Evolutionary conservation across 1,284 basidiomycete genomes (phyloP).

Genomic region (Trametes hirsuta): DNA sequence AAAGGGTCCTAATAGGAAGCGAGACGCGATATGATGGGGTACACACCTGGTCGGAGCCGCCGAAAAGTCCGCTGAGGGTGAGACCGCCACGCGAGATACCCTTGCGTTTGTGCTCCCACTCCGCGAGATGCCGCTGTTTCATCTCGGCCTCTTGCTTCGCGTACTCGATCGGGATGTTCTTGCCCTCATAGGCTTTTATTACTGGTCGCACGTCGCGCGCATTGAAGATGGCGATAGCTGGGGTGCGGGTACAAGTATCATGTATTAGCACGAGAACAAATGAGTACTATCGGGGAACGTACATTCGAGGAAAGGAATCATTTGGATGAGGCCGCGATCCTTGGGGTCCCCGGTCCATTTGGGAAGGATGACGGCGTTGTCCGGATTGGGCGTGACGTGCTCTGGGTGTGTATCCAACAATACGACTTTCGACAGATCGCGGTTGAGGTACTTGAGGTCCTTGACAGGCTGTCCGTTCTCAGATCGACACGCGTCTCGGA

Average conservation of each 20-base stretch:
- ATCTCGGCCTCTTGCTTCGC: slow-evolving; percentile 84
- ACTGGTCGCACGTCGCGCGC: slow-evolving; percentile 88
- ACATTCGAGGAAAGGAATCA: slow-evolving; percentile 99
- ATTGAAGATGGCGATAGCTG: slow-evolving; percentile 88
- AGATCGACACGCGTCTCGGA: slow-evolving; percentile 86
- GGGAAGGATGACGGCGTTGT: slow-evolving; percentile 86
- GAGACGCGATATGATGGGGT: background rate
- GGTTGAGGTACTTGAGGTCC: slow-evolving; percentile 92
- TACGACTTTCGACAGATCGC: slow-evolving; percentile 91
- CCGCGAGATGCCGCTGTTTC: slow-evolving; percentile 77
- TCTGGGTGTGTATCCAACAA: slow-evolving; percentile 86
- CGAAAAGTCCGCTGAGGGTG: slow-evolving; percentile 68
- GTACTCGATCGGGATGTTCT: slow-evolving; percentile 89
- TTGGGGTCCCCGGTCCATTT: slow-evolving; percentile 86
- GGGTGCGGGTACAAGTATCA: background rate
- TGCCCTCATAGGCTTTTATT: slow-evolving; percentile 82
- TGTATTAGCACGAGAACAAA: background rate
- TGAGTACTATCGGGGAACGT: slow-evolving; percentile 1
- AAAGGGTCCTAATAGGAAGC: background rate
- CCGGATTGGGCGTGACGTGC: slow-evolving; percentile 81
- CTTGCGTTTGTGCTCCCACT: slow-evolving; percentile 72
- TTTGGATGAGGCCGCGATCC: slow-evolving; percentile 83
- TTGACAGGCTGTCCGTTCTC: slow-evolving; percentile 84
- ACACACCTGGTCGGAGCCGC: slow-evolving; percentile 43
- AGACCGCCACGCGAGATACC: slow-evolving; percentile 48